Conservation (phyloP, 1,284 basidiomycete genomes). For the Taiwanofungus camphoratus region DNA sequence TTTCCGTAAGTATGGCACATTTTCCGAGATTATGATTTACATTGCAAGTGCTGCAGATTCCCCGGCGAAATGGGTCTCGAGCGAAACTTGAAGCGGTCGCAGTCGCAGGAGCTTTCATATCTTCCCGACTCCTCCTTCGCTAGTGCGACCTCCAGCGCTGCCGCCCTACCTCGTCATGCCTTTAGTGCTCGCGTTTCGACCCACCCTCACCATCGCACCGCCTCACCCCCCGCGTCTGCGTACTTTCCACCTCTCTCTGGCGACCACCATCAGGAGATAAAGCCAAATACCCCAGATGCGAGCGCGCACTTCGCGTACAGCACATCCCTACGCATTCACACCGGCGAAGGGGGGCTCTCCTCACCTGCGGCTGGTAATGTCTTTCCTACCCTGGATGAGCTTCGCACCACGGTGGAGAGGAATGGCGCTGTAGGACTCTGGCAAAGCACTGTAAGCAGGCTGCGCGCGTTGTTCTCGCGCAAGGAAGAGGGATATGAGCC, state of each 20-base stretch:
- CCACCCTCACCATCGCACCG: constrained; percentile 28
- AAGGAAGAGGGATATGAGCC: constrained; percentile 21
- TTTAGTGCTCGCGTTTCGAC: constrained; percentile 4
- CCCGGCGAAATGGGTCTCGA: background rate
- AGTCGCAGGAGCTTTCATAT: constrained; percentile 5
- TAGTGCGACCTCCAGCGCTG: constrained; percentile 8
- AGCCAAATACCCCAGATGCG: constrained; percentile 51
- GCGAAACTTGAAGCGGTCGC: constrained; percentile 8
- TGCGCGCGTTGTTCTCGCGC: constrained; percentile 23
- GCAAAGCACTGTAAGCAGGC: constrained; percentile 36
- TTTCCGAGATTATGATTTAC: too few species aligned
- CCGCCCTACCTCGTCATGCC: constrained; percentile 8
- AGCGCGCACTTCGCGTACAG: constrained; percentile 76
- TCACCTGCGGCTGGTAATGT: constrained; percentile 30
- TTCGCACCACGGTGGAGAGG: constrained; percentile 23
- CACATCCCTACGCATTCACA: constrained; percentile 71
- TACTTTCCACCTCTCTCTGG: constrained; percentile 60
- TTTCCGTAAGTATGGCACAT: too few species aligned
- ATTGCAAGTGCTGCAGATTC: too few species aligned
- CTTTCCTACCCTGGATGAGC: constrained; percentile 22
- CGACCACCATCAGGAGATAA: constrained; percentile 42
- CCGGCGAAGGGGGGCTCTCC: constrained; percentile 34
- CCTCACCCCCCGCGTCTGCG: constrained; percentile 70
- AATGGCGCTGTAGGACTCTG: constrained; percentile 29
- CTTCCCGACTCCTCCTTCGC: background rate